Conservation (phyloP, 331 rosid genomes). For the Stylosanthes scabra region DNA sequence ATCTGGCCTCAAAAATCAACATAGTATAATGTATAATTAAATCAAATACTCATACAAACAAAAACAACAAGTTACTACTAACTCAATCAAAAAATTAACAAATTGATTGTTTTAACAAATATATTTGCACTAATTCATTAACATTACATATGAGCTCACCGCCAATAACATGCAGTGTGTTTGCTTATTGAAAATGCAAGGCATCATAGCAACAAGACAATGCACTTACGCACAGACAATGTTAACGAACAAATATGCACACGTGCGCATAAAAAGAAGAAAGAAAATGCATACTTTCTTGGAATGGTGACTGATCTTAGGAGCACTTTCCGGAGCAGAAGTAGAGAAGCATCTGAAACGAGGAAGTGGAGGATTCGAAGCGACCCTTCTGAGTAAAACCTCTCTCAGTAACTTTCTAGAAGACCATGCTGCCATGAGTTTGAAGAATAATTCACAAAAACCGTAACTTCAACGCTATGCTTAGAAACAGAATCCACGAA, state of each 20-base stretch:
- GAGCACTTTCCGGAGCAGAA: slow-evolving; percentile 58
- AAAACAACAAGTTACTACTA: neutral
- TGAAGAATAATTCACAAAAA: neutral
- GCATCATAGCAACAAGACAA: neutral
- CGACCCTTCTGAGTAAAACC: slow-evolving; percentile 44
- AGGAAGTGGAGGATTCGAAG: slow-evolving; percentile 49
- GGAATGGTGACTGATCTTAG: slow-evolving; percentile 73
- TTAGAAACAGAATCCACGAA: slow-evolving; percentile 10
- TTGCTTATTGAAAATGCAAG: neutral
- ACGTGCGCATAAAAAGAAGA: neutral
- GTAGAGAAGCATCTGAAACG: slow-evolving; percentile 50
- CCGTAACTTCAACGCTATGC: slow-evolving; percentile 34
- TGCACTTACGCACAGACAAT: neutral
- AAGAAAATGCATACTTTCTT: slow-evolving; percentile 68
- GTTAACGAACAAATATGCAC: neutral
- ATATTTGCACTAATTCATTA: neutral
- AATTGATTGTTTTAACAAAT: neutral
- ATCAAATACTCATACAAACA: slow-evolving; percentile 5
- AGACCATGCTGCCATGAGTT: slow-evolving; percentile 80
- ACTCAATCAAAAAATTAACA: neutral
- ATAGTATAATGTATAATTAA: neutral
- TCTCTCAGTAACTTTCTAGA: slow-evolving; percentile 60
- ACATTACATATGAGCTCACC: neutral
- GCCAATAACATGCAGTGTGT: neutral
- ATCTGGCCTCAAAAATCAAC: slow-evolving; percentile 26